Percentiles rank a stretch among this genome's conserved stretches.
phyloP scores from a whole-genome alignment of 345 rosid species.

The Linum tenue region DNA sequence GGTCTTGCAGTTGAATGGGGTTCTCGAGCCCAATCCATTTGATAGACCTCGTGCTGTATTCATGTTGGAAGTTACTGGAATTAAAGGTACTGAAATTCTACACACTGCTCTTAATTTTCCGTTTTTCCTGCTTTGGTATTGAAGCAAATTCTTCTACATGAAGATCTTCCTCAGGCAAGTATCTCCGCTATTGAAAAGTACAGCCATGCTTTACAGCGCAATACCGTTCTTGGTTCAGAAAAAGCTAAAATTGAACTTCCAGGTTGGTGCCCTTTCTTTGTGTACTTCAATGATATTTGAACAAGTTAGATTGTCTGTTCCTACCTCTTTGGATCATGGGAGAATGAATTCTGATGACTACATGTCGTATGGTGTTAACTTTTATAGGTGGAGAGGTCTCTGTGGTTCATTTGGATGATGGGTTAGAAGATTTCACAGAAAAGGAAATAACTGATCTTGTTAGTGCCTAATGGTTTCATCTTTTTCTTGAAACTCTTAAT shows the following conservation, averaged over 20 bases:
- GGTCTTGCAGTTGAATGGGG: constrained; percentile 55
- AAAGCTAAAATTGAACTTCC: constrained; percentile 57
- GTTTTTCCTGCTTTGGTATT: constrained; percentile 8
- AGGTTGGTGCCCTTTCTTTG: constrained; percentile 32
- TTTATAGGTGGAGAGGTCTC: constrained; percentile 59
- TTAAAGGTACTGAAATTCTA: constrained; percentile 35
- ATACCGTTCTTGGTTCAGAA: constrained; percentile 31
- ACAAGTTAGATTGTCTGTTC: neutral
- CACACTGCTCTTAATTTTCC: neutral
- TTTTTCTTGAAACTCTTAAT: neutral
- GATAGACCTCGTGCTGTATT: constrained; percentile 79
- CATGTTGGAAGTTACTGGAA: constrained; percentile 73
- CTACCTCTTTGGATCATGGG: neutral
- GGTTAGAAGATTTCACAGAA: constrained; percentile 32
- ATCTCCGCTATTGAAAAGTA: constrained; percentile 28
- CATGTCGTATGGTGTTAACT: constrained; percentile 7
- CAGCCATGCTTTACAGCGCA: constrained; percentile 36
- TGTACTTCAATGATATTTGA: neutral
- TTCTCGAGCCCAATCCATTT: constrained; percentile 79
- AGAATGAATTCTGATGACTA: neutral
- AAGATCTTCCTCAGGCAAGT: constrained; percentile 36
- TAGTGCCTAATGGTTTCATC: constrained; percentile 28
- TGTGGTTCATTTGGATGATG: constrained; percentile 48
- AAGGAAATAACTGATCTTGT: constrained; percentile 62
- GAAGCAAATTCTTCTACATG: constrained; percentile 7